Evolutionary conservation across 352 stramenopile species (phyloP).

Genomic region (Pythium volutum): DNA sequence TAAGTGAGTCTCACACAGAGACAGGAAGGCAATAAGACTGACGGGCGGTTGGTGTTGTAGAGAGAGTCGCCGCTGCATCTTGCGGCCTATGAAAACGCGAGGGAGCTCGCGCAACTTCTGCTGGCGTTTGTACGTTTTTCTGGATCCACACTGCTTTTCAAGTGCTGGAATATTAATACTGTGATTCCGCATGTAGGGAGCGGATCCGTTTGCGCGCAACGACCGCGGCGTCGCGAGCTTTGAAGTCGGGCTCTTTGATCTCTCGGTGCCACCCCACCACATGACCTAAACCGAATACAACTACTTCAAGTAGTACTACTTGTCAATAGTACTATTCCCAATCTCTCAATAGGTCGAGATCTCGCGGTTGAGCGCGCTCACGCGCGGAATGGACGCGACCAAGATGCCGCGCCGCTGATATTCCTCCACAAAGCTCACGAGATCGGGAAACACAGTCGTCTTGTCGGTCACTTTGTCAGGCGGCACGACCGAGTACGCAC

Average conservation of each 20-base stretch:
- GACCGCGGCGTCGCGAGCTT: constrained; percentile 31
- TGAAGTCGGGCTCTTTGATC: constrained; percentile 35
- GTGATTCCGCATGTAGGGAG: constrained; percentile 20
- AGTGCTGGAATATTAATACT: neutral
- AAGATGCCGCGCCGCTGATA: constrained; percentile 72
- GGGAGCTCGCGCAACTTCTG: constrained; percentile 32
- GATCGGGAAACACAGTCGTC: constrained; percentile 56
- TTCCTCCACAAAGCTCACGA: constrained; percentile 74
- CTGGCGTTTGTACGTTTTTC: constrained; percentile 29
- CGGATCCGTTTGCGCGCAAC: constrained; percentile 34
- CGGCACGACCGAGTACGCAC: constrained; percentile 59
- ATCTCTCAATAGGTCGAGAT: constrained; percentile 36
- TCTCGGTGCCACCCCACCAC: constrained; percentile 34
- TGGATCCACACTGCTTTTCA: neutral
- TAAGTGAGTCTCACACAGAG: constrained; percentile 1
- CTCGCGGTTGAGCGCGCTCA: constrained; percentile 50
- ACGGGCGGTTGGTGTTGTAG: constrained; percentile 6
- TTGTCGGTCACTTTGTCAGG: constrained; percentile 45
- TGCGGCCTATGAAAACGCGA: constrained; percentile 31
- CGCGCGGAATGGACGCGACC: constrained; percentile 40
- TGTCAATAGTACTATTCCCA: neutral
- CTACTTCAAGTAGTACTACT: neutral
- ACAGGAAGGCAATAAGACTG: neutral
- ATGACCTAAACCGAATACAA: constrained; percentile 27
- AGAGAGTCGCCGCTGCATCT: constrained; percentile 32